These are phyloP conservation scores for Debaryomyces sp. DNA, from an alignment of 1,139 yeast genomes.

Conservation along the genomic window DNA sequence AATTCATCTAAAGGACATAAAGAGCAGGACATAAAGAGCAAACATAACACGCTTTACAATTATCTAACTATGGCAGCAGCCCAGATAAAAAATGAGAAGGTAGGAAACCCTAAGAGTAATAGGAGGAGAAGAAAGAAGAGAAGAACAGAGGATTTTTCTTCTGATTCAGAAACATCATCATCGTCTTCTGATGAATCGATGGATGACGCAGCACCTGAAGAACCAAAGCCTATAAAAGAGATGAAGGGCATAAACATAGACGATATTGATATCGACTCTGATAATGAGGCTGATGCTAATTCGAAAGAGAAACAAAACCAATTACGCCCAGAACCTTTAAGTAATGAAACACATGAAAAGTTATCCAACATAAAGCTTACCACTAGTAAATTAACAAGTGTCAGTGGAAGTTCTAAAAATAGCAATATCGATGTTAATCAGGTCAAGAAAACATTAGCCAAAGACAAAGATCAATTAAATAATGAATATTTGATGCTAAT, in stretches of 20 bases:
- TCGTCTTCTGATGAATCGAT: slow-evolving; percentile 21
- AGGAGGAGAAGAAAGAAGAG: slow-evolving; percentile 70
- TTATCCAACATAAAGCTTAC: slow-evolving; percentile 32
- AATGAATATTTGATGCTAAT: slow-evolving; percentile 57
- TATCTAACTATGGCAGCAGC: slow-evolving; percentile 6
- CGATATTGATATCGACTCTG: slow-evolving; percentile 41
- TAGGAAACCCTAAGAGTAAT: slow-evolving; percentile 8
- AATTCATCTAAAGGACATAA: background rate
- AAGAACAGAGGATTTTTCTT: slow-evolving; percentile 67
- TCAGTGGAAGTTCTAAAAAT: slow-evolving; percentile 9
- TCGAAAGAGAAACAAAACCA: slow-evolving; percentile 2
- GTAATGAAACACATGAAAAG: slow-evolving; percentile 25
- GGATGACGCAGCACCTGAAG: slow-evolving; percentile 16
- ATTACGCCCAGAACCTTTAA: slow-evolving; percentile 20
- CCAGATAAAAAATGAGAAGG: slow-evolving; percentile 9
- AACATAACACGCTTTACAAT: background rate
- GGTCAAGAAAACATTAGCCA: slow-evolving; percentile 24
- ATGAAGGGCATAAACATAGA: slow-evolving; percentile 33
- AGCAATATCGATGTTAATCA: slow-evolving; percentile 23
- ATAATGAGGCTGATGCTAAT: slow-evolving; percentile 30
- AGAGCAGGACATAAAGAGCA: background rate
- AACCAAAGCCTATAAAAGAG: slow-evolving; percentile 4
- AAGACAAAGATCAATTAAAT: slow-evolving; percentile 46
- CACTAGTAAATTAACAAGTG: slow-evolving; percentile 10
- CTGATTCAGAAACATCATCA: slow-evolving; percentile 50